Evolutionary conservation across 2,329 filamentous ascomycete genomes (phyloP), one percentile per base, ranked within the genome.

Genomic region (Endoconidiophora laricicola): DNA sequence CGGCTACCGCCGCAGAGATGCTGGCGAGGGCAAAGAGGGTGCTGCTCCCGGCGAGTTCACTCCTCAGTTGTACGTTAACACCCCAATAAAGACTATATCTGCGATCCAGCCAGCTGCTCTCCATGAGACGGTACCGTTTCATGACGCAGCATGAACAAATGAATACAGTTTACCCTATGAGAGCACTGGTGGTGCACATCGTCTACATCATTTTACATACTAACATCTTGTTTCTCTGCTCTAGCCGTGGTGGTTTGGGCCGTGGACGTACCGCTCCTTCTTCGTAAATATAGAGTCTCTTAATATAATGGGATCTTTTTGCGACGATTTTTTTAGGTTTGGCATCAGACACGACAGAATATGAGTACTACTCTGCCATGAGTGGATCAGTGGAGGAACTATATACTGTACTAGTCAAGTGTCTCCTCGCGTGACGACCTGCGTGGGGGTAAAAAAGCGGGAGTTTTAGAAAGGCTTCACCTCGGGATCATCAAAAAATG

Each of bases 1-100:
- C 67, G 85, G 83, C 66, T 94, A 95, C 80, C 78, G 88, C 70
- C 81, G 88, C 70, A 83, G 88, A 65, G 86, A 93, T 64, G 81
- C 79, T 71, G 83, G 80, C 64, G 81, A 83, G 68, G 77, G 81
- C 69, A 93, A 93, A 80, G 86, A 94, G 74, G 86, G 86, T 64
- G 85, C 81, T 76, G 85, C 86, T 67, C 84, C 86, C 64, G 84
- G 85, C 72, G 85, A 87, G 71, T 94, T 91, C 69, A 81, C 83
- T 72, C 87, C 87, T 66, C 79, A 83, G 69, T 94, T 94, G 81
- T 82, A 71, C 79, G 77, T 70, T 61, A 54, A 50, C 43, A 55
- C 50, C 16, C n/a, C 23, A 23, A 44, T 38, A 18, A 16, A 10
- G 9, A 7, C 29, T 6, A 12, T 18, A 33, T 12, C 29, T 33